Evolutionary conservation across 2,329 filamentous ascomycete species (phyloP).

Genomic region (Pestalotiopsis sp.): DNA sequence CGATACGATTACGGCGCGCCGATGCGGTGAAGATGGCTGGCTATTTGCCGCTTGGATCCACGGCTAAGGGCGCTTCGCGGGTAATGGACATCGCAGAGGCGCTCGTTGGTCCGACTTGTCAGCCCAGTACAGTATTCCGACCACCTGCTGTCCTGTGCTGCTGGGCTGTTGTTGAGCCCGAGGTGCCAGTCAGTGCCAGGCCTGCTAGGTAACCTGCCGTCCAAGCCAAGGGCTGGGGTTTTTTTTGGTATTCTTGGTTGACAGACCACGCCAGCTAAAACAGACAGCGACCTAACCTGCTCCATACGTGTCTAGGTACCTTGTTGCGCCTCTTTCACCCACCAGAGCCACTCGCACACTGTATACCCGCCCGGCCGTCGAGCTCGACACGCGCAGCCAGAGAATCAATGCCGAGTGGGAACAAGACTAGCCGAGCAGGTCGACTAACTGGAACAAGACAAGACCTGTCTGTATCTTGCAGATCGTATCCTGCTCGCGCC

Average conservation of each 20-base stretch:
- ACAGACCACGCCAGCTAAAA: no score
- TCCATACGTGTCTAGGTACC: no score
- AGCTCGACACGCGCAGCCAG: slow-evolving; percentile 1
- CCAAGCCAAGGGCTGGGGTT: no score
- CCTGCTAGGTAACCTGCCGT: no score
- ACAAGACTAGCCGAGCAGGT: background rate
- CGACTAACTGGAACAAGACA: slow-evolving; percentile 2
- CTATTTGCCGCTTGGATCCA: slow-evolving; percentile 6
- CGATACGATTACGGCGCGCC: slow-evolving; percentile 1
- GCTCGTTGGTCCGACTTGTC: background rate
- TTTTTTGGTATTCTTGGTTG: no score
- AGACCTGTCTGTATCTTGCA: background rate
- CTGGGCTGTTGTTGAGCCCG: background rate
- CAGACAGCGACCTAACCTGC: no score
- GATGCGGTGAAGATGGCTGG: slow-evolving; percentile 8
- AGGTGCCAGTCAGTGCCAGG: background rate
- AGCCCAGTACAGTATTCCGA: background rate
- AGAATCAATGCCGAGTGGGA: background rate
- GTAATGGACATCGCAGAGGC: background rate
- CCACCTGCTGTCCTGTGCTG: background rate
- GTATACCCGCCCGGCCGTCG: background rate
- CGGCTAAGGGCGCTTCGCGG: slow-evolving; percentile 2
- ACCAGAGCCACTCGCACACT: no score
- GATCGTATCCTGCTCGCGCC: background rate
- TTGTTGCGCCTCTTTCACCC: no score